A percentile compares a stretch with the other conserved stretches of the same genome.
Conservation (phyloP, 768 basidiomycete species). For the Trametes cingulata region DNA sequence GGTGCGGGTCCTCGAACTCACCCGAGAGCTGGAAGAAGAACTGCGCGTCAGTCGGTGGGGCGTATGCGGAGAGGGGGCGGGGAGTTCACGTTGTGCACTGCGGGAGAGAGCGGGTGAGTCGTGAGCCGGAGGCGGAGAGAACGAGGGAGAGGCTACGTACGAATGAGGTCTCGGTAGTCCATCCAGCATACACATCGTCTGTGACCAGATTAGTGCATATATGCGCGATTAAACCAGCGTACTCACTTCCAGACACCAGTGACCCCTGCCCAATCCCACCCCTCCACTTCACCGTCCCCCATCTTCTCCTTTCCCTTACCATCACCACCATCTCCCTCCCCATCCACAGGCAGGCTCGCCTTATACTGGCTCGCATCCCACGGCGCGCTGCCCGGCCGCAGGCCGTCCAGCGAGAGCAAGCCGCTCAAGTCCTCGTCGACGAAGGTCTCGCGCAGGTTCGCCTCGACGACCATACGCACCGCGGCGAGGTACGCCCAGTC, state of each 20-base stretch:
- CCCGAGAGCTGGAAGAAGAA: conserved; percentile 12
- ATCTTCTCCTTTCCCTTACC: conserved; percentile 15
- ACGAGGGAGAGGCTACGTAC: conserved; percentile 35
- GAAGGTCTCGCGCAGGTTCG: conserved; percentile 47
- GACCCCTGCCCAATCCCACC: conserved; percentile 64
- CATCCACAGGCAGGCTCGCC: not conserved
- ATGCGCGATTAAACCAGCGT: not conserved
- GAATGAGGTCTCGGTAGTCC: conserved; percentile 54
- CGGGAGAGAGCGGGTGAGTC: not conserved
- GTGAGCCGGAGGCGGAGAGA: not conserved
- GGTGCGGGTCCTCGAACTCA: conserved; percentile 34
- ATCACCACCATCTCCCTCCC: not conserved
- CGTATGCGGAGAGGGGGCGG: not conserved
- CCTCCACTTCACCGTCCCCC: conserved; percentile 32
- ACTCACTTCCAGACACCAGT: conserved; percentile 55
- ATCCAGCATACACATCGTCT: conserved; percentile 62
- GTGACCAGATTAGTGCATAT: not conserved
- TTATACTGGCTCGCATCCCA: conserved; percentile 15
- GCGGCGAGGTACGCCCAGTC: conserved; percentile 57
- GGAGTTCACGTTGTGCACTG: conserved; percentile 43
- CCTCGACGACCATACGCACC: conserved; percentile 51
- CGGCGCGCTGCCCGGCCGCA: conserved; percentile 31
- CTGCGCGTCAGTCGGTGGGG: conserved; percentile 1
- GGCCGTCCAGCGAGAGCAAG: conserved; percentile 30
- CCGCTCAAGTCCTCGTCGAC: conserved; percentile 28